These are phyloP conservation scores for Metschnikowia proteae DNA, from an alignment of 805 yeast genomes.

Conservation along the genomic window DNA sequence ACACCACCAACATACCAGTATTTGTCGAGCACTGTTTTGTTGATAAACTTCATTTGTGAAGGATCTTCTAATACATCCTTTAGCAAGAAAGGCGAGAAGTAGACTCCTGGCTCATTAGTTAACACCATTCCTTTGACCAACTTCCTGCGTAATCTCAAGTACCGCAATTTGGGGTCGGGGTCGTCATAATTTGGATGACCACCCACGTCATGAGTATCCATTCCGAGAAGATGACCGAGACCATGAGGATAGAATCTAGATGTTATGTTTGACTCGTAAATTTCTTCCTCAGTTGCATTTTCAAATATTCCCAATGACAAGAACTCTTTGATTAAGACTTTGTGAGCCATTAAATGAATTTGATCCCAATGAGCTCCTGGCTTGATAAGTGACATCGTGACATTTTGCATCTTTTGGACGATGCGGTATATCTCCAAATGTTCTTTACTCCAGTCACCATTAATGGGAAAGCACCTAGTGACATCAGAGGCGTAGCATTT, in stretches of 20 bases:
- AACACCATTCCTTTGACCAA: slow-evolving; percentile 77
- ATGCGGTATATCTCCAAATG: slow-evolving; percentile 76
- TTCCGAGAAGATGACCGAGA: slow-evolving; percentile 85
- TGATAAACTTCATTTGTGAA: slow-evolving; percentile 52
- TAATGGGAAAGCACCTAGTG: slow-evolving; percentile 90
- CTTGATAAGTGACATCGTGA: slow-evolving; percentile 64
- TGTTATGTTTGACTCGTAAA: slow-evolving; percentile 65
- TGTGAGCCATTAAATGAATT: slow-evolving; percentile 76
- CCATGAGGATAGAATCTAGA: slow-evolving; percentile 93
- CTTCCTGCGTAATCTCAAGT: slow-evolving; percentile 75
- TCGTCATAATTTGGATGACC: slow-evolving; percentile 86
- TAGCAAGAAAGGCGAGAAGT: slow-evolving; percentile 80
- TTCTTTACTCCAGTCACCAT: slow-evolving; percentile 86
- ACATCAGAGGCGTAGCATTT: slow-evolving; percentile 88
- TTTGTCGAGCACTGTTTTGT: slow-evolving; percentile 61
- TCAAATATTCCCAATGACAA: slow-evolving; percentile 73
- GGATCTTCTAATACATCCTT: slow-evolving; percentile 54
- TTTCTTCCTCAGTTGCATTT: slow-evolving; percentile 55
- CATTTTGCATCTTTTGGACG: slow-evolving; percentile 78
- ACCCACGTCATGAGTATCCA: slow-evolving; percentile 96
- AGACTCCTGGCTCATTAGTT: slow-evolving; percentile 93
- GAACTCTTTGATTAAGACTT: slow-evolving; percentile 67
- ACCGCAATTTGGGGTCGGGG: slow-evolving; percentile 68
- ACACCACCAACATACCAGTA: slow-evolving; percentile 96
- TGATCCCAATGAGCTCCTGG: slow-evolving; percentile 89